Conservation (phyloP, 2,329 filamentous ascomycete species). For the Beauveria sp. region DNA sequence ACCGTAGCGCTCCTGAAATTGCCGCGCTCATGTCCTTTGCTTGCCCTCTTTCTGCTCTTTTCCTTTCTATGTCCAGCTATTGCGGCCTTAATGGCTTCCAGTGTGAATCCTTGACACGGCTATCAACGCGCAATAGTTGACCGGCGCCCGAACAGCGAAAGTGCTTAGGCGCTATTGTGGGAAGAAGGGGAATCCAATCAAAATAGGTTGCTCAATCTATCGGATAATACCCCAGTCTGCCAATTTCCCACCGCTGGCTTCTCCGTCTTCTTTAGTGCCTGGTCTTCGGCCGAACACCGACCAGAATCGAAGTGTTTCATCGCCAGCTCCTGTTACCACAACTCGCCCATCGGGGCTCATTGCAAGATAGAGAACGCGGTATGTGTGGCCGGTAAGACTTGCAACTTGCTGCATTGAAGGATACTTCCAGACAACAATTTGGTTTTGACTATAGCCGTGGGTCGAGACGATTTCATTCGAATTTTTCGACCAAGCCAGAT, state of each 20-base stretch:
- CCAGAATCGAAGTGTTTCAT: constrained; percentile 96
- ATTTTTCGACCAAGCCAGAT: constrained; percentile 94
- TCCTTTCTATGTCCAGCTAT: background rate
- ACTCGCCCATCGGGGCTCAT: constrained; percentile 95
- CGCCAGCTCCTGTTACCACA: constrained; percentile 91
- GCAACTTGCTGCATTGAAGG: constrained; percentile 96
- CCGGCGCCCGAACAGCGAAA: background rate
- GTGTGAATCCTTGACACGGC: too few relatives aligned
- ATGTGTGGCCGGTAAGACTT: constrained; percentile 91
- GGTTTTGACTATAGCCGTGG: constrained; percentile 95
- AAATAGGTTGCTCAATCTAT: constrained; percentile 22
- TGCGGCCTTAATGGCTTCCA: background rate
- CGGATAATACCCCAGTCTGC: constrained; percentile 81
- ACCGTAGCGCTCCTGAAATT: background rate
- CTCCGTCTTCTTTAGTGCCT: constrained; percentile 61
- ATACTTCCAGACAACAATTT: constrained; percentile 99
- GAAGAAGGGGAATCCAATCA: background rate
- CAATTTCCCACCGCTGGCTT: constrained; percentile 51
- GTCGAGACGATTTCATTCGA: constrained; percentile 96
- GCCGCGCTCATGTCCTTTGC: background rate
- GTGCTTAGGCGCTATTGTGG: too few relatives aligned
- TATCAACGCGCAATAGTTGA: background rate
- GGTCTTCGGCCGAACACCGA: constrained; percentile 84
- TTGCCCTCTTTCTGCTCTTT: background rate
- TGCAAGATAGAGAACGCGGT: constrained; percentile 88